Base-by-base conservation (phyloP, 805 yeast genomes). In the Metschnikowia dekortorum region DNA sequence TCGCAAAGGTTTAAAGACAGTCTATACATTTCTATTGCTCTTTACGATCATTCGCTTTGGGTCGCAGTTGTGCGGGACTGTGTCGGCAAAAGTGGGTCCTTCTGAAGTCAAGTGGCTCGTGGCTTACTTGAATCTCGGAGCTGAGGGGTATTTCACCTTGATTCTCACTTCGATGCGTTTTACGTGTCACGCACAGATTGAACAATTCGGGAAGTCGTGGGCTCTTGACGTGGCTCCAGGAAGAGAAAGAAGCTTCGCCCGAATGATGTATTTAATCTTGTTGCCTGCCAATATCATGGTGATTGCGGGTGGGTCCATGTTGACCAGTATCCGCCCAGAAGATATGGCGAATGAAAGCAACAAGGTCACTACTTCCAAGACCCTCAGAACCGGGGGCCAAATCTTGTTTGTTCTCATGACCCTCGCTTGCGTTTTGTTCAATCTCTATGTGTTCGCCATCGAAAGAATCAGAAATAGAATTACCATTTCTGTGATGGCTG, bases 111-210 rank as follows among this genome's bases (percentile, higher is more conserved):
- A 66, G 41, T 71, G 73, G 73, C 58, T 71, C 16, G 59, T 71
- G 46, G 74, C 73, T 1, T 71, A 70, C 53, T 58, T 71, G 50
- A 70, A 70, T 7, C 61, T 71, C 33, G 61, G 67, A 4, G 74
- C 74, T 14, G 74, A 71, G 52, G 75, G 76, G 6, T 70, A 71
- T 41, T 69, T 71, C 56, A 55, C 61, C 3, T 61, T 71, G 44
- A 66, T 71, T 16, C 55, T 68, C 39, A 52, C 66, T 6, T 39
- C 66, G 1, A 64, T 70, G 36, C 60, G 64, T 29, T 58, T 61
- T 38, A 50, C 69, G 3, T 58, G 61, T 40, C 57, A 58, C 29
- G 68, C 69, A 26, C 74, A 69, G 46, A 41, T 30, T 5, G 44
- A 55, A 0, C 43, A n/a, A 1, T 52, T 31, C 29, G 74, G 74